These are phyloP conservation scores for Fistulinella cinereoalba DNA, from an alignment of 1,284 basidiomycete species.

Conservation along the genomic window DNA sequence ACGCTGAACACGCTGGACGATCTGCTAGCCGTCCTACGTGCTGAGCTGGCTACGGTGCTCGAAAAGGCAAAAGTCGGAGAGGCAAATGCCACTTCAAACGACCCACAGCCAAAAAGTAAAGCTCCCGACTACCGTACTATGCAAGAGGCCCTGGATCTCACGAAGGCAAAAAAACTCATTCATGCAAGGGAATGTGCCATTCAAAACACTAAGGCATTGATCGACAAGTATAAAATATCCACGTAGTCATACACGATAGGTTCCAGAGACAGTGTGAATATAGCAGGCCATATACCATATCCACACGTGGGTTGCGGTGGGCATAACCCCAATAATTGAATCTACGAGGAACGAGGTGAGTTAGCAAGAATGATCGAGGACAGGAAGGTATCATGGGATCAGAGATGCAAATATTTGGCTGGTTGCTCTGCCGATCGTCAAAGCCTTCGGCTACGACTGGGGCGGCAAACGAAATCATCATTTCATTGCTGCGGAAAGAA, in stretches of 20 bases:
- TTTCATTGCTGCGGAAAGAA: not conserved
- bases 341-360: conserved; percentile 7
- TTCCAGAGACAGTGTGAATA: conserved; percentile 1
- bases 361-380: conserved; percentile 9
- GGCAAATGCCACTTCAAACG: not conserved
- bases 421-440: conserved; percentile 35
- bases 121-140: conserved; percentile 40
- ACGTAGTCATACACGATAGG: conserved; percentile 1
- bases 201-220: conserved; percentile 24
- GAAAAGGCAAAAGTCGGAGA: conserved; percentile 5
- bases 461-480: conserved; percentile 39
- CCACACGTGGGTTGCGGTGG: too few species aligned
- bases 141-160: conserved; percentile 39
- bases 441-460: conserved; percentile 34
- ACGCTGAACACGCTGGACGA: conserved; percentile 63
- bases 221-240: conserved; percentile 17
- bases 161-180: conserved; percentile 47
- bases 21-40: conserved; percentile 53
- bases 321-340: not conserved
- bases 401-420: conserved; percentile 37
- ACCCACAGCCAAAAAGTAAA: conserved; percentile 8
- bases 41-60: conserved; percentile 40
- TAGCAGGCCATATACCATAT: not conserved
- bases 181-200: conserved; percentile 41
- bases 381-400: conserved; percentile 10